Conservation (phyloP, 768 basidiomycete genomes). For the Mycena haematopus region DNA sequence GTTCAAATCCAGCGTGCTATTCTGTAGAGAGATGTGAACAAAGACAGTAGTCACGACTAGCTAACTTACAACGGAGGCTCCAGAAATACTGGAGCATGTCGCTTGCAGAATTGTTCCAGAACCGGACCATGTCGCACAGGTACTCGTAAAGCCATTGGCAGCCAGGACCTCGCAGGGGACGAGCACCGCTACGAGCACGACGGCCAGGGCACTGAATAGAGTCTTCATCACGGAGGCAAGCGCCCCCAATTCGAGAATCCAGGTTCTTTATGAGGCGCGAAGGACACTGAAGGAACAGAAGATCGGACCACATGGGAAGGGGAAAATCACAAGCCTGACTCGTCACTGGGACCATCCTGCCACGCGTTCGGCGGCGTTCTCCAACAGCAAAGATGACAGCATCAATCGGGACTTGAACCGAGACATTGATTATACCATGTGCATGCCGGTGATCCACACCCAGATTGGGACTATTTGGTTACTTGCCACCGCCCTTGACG, state of each 20-base stretch:
- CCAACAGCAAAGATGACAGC: background rate
- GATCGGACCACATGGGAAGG: conserved; percentile 8
- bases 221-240: conserved; percentile 20
- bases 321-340: background rate
- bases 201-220: conserved; percentile 7
- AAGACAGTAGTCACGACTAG: background rate
- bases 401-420: no score
- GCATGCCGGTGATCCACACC: no score
- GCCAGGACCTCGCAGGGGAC: conserved; percentile 9
- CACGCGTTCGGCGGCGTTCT: background rate
- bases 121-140: conserved; percentile 15
- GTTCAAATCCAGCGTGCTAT: conserved; percentile 16
- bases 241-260: background rate
- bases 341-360: background rate
- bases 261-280: conserved; percentile 8
- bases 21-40: conserved; percentile 5
- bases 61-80: conserved; percentile 6
- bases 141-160: conserved; percentile 12
- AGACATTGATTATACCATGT: no score
- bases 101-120: conserved; percentile 16
- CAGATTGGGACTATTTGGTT: no score
- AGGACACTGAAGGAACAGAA: conserved; percentile 6
- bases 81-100: conserved; percentile 12
- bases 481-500: background rate
- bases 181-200: conserved; percentile 7